Percentiles rank a stretch among this genome's conserved stretches.
Conservation (phyloP, 768 basidiomycete species). For the Clitopilus hobsonii region DNA sequence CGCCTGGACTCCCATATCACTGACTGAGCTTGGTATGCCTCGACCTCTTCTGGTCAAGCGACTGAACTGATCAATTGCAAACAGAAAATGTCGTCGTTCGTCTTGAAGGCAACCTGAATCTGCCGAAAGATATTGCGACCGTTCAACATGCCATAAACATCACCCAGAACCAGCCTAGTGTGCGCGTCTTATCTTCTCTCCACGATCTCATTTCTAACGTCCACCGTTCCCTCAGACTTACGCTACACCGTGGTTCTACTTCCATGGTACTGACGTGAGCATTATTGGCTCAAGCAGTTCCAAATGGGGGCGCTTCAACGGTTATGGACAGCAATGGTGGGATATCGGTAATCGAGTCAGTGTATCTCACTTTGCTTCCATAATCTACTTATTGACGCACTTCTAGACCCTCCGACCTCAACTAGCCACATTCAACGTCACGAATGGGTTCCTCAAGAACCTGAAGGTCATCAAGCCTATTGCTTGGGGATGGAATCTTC, state of each 20-base stretch:
- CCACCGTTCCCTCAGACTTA: constrained; percentile 22
- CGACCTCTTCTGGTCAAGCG: not conserved
- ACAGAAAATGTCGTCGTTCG: constrained; percentile 36
- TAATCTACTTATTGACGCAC: not conserved
- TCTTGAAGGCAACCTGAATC: constrained; percentile 37
- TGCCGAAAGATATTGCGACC: constrained; percentile 36
- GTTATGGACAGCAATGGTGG: constrained; percentile 46
- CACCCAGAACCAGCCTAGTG: constrained; percentile 31
- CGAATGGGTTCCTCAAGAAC: constrained; percentile 29
- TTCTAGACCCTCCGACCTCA: constrained; percentile 36
- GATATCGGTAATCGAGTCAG: constrained; percentile 37
- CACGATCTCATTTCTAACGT: not conserved
- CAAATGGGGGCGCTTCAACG: constrained; percentile 37
- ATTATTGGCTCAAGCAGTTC: constrained; percentile 35
- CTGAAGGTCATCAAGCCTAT: constrained; percentile 44
- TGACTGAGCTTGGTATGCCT: constrained; percentile 24
- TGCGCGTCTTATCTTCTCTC: constrained; percentile 13
- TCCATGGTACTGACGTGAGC: constrained; percentile 34
- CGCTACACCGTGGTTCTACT: constrained; percentile 42
- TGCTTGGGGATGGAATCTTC: constrained; percentile 44
- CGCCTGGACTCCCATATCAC: constrained; percentile 27
- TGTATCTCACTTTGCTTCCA: constrained; percentile 5
- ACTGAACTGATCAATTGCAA: not conserved
- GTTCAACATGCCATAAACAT: constrained; percentile 35
- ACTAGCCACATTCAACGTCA: constrained; percentile 43